Base-by-base conservation (phyloP, 2,329 filamentous ascomycete species). In the Monilinia fructigena region DNA sequence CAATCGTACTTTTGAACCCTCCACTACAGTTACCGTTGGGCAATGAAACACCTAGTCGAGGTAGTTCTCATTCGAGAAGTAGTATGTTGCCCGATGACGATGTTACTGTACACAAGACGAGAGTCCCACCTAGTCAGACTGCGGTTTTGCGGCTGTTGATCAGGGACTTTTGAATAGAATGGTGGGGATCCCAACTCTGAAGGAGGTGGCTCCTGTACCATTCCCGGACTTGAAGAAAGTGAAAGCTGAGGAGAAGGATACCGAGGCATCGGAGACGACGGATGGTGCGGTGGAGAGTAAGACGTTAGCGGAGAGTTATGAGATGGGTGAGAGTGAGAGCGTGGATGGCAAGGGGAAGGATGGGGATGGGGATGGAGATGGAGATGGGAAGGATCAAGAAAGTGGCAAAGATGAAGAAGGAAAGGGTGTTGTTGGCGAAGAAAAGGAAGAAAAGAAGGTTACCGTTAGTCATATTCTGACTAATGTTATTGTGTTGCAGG, bases 401-500 rank as follows among this genome's bases (percentile, higher is more conserved):
- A 48, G 7, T 26, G 28, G 18, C 3, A 45, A 26, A 28, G 40
- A 65, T 61, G 16, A 4, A 7, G 68, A 70, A 12, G 69, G 66
- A 68, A 35, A 73, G 54, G 61, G 61, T 65, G 20, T 69, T 67
- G 42, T 70, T 63, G 52, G 28, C 26, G 73, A 71, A n/a, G 65
- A 31, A 16, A 74, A 74, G 0, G 77, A 76, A 64, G 71, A 72
- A 28, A 75, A 72, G 23, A 63, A 65, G 68, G 88, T 87, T 10
- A 91, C 88, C 10, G 85, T 95, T 5, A 92, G 89, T 52, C 91
- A 94, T 75, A 81, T 94, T 14, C 79, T 95, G 69, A 94, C 91
- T 7, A 95, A 94, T 75, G 86, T 90, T 52, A 85, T 94, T 67
- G 85, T 94, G 61, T 80, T 93, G 66, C 91, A 95, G 76, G 89